Evolutionary conservation across 805 yeast species (phyloP).

Genomic region (Candida patagonica): DNA sequence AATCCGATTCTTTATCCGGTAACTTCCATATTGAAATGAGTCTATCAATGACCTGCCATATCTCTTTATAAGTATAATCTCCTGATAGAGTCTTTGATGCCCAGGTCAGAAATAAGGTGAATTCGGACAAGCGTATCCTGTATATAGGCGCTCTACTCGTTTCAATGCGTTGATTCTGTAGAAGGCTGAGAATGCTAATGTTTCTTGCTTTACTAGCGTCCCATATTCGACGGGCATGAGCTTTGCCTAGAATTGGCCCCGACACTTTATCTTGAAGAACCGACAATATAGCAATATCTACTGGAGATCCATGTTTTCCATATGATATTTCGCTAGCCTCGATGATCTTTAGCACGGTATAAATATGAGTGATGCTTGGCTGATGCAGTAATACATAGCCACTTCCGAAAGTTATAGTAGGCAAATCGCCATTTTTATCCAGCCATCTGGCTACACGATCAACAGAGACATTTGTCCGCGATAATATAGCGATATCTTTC

Average conservation of each 20-base stretch:
- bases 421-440: conserved; percentile 2
- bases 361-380: conserved; percentile 7
- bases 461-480: conserved; percentile 41
- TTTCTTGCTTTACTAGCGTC: not conserved
- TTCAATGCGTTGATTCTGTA: not conserved
- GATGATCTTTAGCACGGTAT: conserved; percentile 12
- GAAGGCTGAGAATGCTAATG: not conserved
- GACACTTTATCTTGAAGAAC: conserved; percentile 7
- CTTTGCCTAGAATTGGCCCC: not conserved
- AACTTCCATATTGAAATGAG: not conserved
- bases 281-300: conserved; percentile 8
- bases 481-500: conserved; percentile 53
- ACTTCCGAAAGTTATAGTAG: not conserved
- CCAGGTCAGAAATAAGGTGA: not conserved
- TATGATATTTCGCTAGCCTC: conserved; percentile 1
- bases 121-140: not conserved
- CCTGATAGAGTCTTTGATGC: not conserved
- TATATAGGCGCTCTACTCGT: not conserved
- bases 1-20: not conserved
- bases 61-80: not conserved
- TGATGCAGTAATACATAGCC: conserved; percentile 5
- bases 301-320: not conserved
- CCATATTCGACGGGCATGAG: not conserved
- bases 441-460: not conserved
- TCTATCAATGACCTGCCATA: not conserved